Percentiles rank a stretch among this genome's conserved stretches.
phyloP scores from a whole-genome alignment of 805 yeast genomes.

The Yarrowia phangngaensis region DNA sequence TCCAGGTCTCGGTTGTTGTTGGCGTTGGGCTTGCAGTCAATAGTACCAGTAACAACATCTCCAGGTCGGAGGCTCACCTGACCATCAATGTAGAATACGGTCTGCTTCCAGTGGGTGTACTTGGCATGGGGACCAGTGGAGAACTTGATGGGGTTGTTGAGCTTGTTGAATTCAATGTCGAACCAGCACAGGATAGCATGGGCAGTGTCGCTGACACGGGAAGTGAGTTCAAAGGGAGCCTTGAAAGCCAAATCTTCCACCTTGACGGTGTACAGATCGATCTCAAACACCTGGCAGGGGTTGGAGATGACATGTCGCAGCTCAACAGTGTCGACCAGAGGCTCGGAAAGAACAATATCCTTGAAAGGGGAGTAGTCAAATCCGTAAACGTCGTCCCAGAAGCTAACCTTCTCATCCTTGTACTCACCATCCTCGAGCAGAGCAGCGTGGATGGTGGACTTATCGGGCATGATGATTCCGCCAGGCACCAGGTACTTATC shows the following conservation, averaged over 20 bases:
- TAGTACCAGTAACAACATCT: constrained; percentile 65
- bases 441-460: constrained; percentile 83
- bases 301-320: constrained; percentile 71
- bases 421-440: constrained; percentile 91
- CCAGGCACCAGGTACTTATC: constrained; percentile 75
- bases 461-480: constrained; percentile 93
- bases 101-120: constrained; percentile 99
- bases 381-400: constrained; percentile 97
- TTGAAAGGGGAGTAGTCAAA: constrained; percentile 92
- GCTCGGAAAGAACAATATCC: constrained; percentile 83
- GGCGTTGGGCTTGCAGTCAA: constrained; percentile 72
- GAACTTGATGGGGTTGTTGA: constrained; percentile 55
- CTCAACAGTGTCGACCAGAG: constrained; percentile 93
- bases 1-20: constrained; percentile 87
- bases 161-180: constrained; percentile 76
- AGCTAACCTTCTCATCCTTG: constrained; percentile 84
- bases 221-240: constrained; percentile 62
- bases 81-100: constrained; percentile 84
- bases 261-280: constrained; percentile 86
- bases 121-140: constrained; percentile 92
- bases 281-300: constrained; percentile 63
- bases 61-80: constrained; percentile 73
- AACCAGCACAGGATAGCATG: constrained; percentile 95
- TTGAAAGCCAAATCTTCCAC: constrained; percentile 77
- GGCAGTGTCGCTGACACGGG: constrained; percentile 72